Base-by-base conservation (phyloP, 345 rosid genomes). In the Melaleuca quinquenervia region DNA sequence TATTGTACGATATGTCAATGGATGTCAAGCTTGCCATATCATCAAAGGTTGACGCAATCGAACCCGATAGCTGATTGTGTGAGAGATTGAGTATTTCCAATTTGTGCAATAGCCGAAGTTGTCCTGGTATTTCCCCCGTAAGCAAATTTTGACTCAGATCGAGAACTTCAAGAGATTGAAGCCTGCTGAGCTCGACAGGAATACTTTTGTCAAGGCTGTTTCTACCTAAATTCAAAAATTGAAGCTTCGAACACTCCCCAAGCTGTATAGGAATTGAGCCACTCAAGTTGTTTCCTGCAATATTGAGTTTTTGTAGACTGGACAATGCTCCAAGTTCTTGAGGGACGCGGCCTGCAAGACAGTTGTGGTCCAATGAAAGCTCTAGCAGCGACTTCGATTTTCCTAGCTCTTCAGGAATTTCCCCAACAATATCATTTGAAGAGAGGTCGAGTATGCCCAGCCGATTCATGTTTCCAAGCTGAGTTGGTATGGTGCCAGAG, bases 1-100 rank as follows among this genome's bases (percentile, higher is more conserved):
- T 82, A 44, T 91, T 90, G 21, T 86, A 36, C 1, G 93, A 93
- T 7, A 93, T 9, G 18, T 91, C 87, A 4, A 89, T 54, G 14
- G 36, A 21, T 1, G 7, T 21, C 83, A 90, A 75, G 50, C 86
- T 45, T 1, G 2, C 10, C 83, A 88, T 50, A 36, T 84, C 29
- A 1, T 18, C 53, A 50, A 93, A 86, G 5, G 44, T 52, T 0
- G 29, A 3, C 0, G 89, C 84, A 52, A 91, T 83, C 15, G 22
- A 53, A 36, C 86, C 82, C 1, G 60, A 76, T 5, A 87, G 86
- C 1, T 75, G 48, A 56, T 87, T 87, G 78, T 9, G 18, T 5
- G 88, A 80, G 80, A 87, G 55, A n/a, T 87, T 84, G 1, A 87
- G 78, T 6, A 26, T 80, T 29, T 41, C 84, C 12, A 87, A 41